A percentile compares a stretch with the other conserved stretches of the same genome.
Conservation (phyloP, 805 yeast genomes). For the Naumovozyma baii region DNA sequence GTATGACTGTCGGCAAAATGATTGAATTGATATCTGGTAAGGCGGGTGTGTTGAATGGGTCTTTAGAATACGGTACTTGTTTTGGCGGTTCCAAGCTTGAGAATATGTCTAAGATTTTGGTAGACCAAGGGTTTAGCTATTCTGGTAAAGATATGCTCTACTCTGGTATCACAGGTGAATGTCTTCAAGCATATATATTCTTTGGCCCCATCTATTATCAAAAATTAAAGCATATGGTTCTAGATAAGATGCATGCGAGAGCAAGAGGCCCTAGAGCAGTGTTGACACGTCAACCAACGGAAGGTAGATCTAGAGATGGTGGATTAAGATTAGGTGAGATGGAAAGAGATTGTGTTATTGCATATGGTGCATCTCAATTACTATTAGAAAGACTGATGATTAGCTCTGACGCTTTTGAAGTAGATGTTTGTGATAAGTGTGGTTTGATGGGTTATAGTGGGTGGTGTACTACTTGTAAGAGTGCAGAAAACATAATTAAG, state of each 20-base stretch:
- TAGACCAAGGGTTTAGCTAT: constrained; percentile 85
- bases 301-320: constrained; percentile 98
- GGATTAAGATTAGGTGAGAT: constrained; percentile 97
- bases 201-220: constrained; percentile 98
- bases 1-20: constrained; percentile 99
- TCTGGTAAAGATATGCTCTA: constrained; percentile 97
- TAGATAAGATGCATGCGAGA: constrained; percentile 99
- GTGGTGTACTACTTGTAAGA: constrained; percentile 96
- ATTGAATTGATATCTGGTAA: constrained; percentile 92
- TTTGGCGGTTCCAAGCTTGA: constrained; percentile 96
- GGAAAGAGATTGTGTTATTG: constrained; percentile 99
- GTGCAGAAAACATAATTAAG: constrained; percentile 73
- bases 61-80: constrained; percentile 92
- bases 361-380: constrained; percentile 95
- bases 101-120: constrained; percentile 85
- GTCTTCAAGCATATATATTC: constrained; percentile 93
- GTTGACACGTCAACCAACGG: constrained; percentile 95
- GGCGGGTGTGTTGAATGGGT: constrained; percentile 91
- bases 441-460: constrained; percentile 96
- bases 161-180: constrained; percentile 95
- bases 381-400: constrained; percentile 90
- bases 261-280: constrained; percentile 99
- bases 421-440: constrained; percentile 86
- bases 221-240: constrained; percentile 95
- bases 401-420: constrained; percentile 96